phyloP scores from a whole-genome alignment of 2,329 filamentous ascomycete species.

The Acephala macrosclerotiorum region DNA sequence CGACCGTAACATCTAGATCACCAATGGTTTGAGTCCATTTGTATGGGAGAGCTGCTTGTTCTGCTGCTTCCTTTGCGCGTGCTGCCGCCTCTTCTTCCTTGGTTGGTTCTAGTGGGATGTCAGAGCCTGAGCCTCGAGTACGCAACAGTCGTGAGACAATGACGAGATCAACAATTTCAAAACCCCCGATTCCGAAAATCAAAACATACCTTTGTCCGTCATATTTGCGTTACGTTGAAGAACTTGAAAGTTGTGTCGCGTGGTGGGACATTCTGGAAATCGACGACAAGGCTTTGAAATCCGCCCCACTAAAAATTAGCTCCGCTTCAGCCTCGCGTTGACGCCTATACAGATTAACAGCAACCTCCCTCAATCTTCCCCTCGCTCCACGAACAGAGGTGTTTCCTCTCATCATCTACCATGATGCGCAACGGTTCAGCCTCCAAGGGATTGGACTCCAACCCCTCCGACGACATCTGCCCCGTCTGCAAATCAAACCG shows the following conservation, averaged over 20 bases:
- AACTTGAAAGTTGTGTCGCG: conserved; percentile 9
- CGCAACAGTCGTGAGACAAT: not conserved
- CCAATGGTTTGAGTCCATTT: conserved; percentile 95
- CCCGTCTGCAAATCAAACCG: conserved; percentile 97
- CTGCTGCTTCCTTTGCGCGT: conserved; percentile 77
- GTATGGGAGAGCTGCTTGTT: conserved; percentile 93
- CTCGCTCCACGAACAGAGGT: conserved; percentile 16
- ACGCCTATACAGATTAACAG: conserved; percentile 12
- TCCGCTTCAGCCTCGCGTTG: conserved; percentile 26
- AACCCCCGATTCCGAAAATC: not conserved
- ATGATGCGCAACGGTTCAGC: conserved; percentile 32
- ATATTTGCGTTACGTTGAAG: conserved; percentile 27
- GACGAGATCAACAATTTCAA: not conserved
- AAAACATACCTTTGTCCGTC: conserved; percentile 37
- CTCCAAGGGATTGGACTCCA: conserved; percentile 28
- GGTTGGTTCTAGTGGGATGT: conserved; percentile 37
- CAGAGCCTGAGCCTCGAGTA: not conserved
- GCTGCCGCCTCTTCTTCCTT: conserved; percentile 64
- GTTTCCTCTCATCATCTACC: conserved; percentile 16
- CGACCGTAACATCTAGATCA: conserved; percentile 82
- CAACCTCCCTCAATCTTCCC: conserved; percentile 5
- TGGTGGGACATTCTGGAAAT: conserved; percentile 29
- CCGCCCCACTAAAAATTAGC: conserved; percentile 20
- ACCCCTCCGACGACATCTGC: conserved; percentile 72
- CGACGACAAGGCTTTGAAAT: conserved; percentile 38